These are phyloP conservation scores for Ogataea paraovalis DNA, from an alignment of 805 yeast genomes.

Conservation along the genomic window DNA sequence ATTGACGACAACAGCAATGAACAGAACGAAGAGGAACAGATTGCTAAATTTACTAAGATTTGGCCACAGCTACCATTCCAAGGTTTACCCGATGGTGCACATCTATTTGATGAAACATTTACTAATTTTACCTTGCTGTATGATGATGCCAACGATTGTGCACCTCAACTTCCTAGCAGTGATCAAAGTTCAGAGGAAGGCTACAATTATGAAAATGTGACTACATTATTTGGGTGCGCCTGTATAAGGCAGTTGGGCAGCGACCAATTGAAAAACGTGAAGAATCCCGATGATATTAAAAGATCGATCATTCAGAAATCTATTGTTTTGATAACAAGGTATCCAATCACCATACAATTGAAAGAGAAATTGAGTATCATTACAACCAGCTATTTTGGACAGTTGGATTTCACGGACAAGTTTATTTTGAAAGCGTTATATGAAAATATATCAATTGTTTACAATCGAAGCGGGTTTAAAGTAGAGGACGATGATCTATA, in stretches of 20 bases:
- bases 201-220: slow-evolving; percentile 30
- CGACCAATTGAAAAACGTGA: slow-evolving; percentile 44
- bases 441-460: slow-evolving; percentile 54
- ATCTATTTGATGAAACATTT: slow-evolving; percentile 88
- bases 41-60: slow-evolving; percentile 34
- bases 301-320: slow-evolving; percentile 90
- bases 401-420: slow-evolving; percentile 69
- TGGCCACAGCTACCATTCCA: slow-evolving; percentile 94
- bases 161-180: slow-evolving; percentile 40
- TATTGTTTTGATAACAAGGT: slow-evolving; percentile 72
- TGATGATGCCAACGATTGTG: slow-evolving; percentile 46
- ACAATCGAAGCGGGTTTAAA: slow-evolving; percentile 27
- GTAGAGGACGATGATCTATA: slow-evolving; percentile 31
- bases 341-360: slow-evolving; percentile 84
- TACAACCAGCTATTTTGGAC: slow-evolving; percentile 81
- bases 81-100: slow-evolving; percentile 95
- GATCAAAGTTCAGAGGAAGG: slow-evolving; percentile 6
- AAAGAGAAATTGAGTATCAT: slow-evolving; percentile 88
- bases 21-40: slow-evolving; percentile 31
- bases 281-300: slow-evolving; percentile 22
- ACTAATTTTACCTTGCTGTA: slow-evolving; percentile 82
- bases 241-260: slow-evolving; percentile 82
- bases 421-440: slow-evolving; percentile 64
- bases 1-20: slow-evolving; percentile 38
- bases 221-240: slow-evolving; percentile 90